Conservation (phyloP, 1,284 basidiomycete genomes). For the Anthracocystis panici-leucophaei region DNA sequence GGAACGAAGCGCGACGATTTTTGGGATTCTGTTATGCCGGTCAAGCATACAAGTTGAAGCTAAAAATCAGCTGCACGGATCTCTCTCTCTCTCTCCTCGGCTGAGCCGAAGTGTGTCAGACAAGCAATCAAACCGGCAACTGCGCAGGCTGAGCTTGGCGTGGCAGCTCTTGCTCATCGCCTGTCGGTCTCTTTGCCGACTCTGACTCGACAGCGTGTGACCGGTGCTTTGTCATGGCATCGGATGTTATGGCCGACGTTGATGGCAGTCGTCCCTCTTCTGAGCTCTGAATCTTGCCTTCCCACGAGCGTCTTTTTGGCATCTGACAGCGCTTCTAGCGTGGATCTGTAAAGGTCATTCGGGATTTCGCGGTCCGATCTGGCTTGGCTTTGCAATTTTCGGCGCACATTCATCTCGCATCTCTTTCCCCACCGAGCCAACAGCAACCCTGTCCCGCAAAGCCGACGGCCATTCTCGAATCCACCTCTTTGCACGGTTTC, state of each 20-base stretch:
- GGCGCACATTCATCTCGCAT: background rate
- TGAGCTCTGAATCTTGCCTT: no score
- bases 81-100: constrained; percentile 1
- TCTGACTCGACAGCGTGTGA: background rate
- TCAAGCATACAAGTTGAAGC: background rate
- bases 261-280: no score
- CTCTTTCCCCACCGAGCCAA: constrained; percentile 10
- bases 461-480: constrained; percentile 1
- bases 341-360: background rate
- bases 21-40: no score
- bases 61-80: constrained; percentile 14
- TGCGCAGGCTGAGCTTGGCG: constrained; percentile 3
- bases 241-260: no score
- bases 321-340: background rate
- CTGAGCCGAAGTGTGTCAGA: constrained; percentile 1
- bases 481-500: background rate
- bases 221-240: no score
- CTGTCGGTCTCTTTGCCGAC: background rate
- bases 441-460: constrained; percentile 12
- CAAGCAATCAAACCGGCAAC: background rate
- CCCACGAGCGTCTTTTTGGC: background rate
- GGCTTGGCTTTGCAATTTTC: background rate
- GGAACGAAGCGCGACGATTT: no score
- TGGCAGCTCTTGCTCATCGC: background rate
- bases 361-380: constrained; percentile 8